phyloP scores from a whole-genome alignment of 805 yeast species.

The Saccharomycopsis sp. region DNA sequence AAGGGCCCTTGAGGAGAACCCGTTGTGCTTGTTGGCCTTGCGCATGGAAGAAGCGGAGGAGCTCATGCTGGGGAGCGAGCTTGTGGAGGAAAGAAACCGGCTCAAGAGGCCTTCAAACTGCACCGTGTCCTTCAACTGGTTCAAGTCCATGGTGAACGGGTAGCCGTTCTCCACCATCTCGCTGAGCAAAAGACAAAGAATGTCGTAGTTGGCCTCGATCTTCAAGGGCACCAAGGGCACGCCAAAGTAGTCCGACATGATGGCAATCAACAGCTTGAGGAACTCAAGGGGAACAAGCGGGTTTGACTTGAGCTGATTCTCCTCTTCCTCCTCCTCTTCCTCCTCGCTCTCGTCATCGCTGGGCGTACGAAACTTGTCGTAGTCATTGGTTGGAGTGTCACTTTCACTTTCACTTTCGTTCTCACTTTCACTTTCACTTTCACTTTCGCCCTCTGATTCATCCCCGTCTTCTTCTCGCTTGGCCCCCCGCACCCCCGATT shows the following conservation, averaged over 20 bases:
- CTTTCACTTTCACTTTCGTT: constrained; percentile 5
- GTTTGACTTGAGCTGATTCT: constrained; percentile 12
- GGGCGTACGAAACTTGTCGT: constrained; percentile 2
- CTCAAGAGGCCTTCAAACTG: constrained; percentile 54
- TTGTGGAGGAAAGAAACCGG: constrained; percentile 37
- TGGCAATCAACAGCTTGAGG: constrained; percentile 39
- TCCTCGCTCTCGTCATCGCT: constrained; percentile 8
- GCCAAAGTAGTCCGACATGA: constrained; percentile 51
- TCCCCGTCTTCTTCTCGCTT: neutral
- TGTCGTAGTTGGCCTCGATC: constrained; percentile 61
- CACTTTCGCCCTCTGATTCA: neutral
- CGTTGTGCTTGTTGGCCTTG: constrained; percentile 1
- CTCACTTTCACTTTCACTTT: constrained; percentile 1
- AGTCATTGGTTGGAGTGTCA: constrained; percentile 19
- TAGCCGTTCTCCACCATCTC: constrained; percentile 73
- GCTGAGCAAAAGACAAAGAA: constrained; percentile 58
- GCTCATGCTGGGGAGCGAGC: constrained; percentile 23
- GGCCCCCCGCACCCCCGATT: neutral
- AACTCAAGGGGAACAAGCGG: constrained; percentile 51
- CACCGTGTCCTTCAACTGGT: constrained; percentile 57
- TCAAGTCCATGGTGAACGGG: constrained; percentile 65
- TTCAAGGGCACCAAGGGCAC: constrained; percentile 46
- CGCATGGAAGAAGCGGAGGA: constrained; percentile 4
- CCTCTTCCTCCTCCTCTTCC: constrained; percentile 12
- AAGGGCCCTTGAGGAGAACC: constrained; percentile 1